phyloP scores from a whole-genome alignment of 257 asterid species.

The Solanum chiquidenum region DNA sequence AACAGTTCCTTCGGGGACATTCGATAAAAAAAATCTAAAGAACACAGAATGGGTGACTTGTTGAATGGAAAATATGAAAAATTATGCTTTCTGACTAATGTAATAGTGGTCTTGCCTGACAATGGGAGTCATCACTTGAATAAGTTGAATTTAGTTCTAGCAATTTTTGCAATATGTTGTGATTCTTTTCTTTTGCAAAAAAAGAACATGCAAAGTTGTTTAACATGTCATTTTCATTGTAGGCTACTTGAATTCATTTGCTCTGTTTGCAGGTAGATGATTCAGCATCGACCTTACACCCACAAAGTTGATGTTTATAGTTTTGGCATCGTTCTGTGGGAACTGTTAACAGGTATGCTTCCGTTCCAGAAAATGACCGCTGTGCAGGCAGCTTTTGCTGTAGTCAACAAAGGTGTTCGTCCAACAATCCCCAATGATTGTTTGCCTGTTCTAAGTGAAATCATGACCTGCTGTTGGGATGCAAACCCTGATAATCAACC shows the following conservation, averaged over 20 bases:
- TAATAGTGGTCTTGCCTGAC: background rate
- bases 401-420: constrained; percentile 88
- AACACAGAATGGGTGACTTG: background rate
- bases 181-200: background rate
- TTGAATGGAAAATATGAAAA: background rate
- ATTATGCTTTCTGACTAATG: background rate
- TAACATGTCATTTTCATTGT: background rate
- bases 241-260: constrained; percentile 1
- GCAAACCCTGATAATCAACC: constrained; percentile 80
- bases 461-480: constrained; percentile 96
- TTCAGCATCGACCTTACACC: constrained; percentile 72
- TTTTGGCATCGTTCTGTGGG: constrained; percentile 96
- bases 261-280: constrained; percentile 74
- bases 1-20: too few relatives aligned
- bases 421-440: constrained; percentile 73
- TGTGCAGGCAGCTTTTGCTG: constrained; percentile 96
- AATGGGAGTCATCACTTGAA: background rate
- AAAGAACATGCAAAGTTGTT: background rate
- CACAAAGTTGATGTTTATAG: constrained; percentile 75
- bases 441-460: constrained; percentile 62
- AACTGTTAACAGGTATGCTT: constrained; percentile 89
- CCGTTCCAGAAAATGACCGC: constrained; percentile 97
- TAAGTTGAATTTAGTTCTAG: too few relatives aligned
- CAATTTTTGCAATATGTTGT: too few relatives aligned
- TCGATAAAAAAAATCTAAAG: background rate